phyloP scores from a whole-genome alignment of 257 asterid species.

The Nicotiana noctiflora region DNA sequence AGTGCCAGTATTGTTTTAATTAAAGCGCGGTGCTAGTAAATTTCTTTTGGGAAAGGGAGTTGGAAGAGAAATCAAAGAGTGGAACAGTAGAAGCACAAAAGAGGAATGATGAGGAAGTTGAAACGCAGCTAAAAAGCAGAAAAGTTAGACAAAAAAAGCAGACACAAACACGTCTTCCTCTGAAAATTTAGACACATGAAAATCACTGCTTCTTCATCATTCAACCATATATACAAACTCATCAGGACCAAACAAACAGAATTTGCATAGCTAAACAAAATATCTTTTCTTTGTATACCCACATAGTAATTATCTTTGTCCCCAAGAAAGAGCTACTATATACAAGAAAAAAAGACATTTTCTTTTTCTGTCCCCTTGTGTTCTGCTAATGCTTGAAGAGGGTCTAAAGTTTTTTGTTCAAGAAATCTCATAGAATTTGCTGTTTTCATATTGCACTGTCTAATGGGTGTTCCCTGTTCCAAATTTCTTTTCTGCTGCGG shows the following conservation, averaged over 20 bases:
- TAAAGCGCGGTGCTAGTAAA: too few relatives aligned
- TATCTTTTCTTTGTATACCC: background rate
- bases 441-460: background rate
- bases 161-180: background rate
- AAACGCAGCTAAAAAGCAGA: conserved; percentile 6
- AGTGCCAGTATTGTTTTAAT: too few relatives aligned
- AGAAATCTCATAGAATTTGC: background rate
- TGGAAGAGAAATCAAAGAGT: background rate
- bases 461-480: conserved; percentile 44
- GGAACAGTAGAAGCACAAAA: conserved; percentile 10
- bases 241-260: background rate
- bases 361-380: background rate
- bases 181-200: background rate
- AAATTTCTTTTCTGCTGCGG: conserved; percentile 36
- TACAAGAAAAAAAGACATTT: background rate
- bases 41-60: background rate
- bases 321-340: background rate
- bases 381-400: background rate
- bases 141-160: background rate
- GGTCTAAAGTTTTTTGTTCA: background rate
- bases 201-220: background rate
- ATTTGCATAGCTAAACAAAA: background rate
- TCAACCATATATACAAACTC: background rate
- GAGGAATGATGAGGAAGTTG: conserved; percentile 20
- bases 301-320: background rate